phyloP scores from a whole-genome alignment of 345 rosid genomes.

The Nephelium lappaceum region DNA sequence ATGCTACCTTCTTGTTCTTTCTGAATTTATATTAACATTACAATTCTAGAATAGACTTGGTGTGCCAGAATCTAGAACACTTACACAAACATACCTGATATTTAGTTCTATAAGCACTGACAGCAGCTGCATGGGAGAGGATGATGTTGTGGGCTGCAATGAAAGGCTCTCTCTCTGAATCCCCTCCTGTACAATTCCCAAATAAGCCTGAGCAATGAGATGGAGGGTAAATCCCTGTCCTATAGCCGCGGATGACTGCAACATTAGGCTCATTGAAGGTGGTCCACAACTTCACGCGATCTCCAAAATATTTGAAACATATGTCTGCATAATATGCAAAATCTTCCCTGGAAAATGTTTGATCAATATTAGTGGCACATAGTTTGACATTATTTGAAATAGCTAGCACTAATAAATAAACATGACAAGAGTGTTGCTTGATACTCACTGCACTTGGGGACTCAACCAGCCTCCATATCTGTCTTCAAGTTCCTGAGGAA shows the following conservation, averaged over 20 bases:
- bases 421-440: neutral
- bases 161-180: conserved; percentile 54
- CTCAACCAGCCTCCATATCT: conserved; percentile 82
- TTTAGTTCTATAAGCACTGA: conserved; percentile 21
- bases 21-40: conserved; percentile 12
- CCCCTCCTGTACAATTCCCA: conserved; percentile 53
- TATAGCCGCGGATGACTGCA: conserved; percentile 29
- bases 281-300: conserved; percentile 60
- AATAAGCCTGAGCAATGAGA: conserved; percentile 42
- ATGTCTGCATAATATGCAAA: conserved; percentile 46
- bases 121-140: conserved; percentile 29
- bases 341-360: conserved; percentile 41
- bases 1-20: conserved; percentile 34
- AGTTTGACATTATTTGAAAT: neutral
- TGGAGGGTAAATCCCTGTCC: conserved; percentile 46
- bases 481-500: conserved; percentile 74
- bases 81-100: conserved; percentile 19
- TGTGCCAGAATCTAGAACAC: neutral
- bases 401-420: neutral
- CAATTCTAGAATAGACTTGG: neutral
- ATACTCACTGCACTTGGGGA: conserved; percentile 53
- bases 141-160: conserved; percentile 52
- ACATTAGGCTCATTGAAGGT: conserved; percentile 62
- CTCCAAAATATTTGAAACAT: conserved; percentile 63
- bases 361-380: neutral